Conservation (phyloP, 805 yeast species). For the Lipomyces spencermartinsiae region DNA sequence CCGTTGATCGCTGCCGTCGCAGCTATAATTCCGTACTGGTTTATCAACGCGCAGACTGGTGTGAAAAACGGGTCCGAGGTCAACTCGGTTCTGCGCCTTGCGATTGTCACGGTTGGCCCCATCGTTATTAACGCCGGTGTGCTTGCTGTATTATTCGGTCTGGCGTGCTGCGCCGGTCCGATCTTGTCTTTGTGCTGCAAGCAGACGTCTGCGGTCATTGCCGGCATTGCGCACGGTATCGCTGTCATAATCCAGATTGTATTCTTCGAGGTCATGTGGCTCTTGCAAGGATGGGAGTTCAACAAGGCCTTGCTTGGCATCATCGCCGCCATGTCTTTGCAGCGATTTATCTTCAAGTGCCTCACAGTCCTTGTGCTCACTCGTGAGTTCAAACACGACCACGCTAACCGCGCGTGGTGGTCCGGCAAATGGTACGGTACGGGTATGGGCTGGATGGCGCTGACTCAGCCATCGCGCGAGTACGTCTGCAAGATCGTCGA, state of each 20-base stretch:
- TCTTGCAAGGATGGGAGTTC: conserved; percentile 89
- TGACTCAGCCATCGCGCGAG: conserved; percentile 96
- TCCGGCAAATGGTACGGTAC: conserved; percentile 99
- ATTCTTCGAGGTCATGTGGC: conserved; percentile 97
- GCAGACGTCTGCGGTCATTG: conserved; percentile 94
- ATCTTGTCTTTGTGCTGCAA: conserved; percentile 92
- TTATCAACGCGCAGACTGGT: conserved; percentile 87
- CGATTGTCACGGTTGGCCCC: conserved; percentile 77
- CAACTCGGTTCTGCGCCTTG: conserved; percentile 67
- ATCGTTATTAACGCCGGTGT: conserved; percentile 89
- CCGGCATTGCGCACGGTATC: conserved; percentile 94
- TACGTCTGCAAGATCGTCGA: conserved; percentile 92
- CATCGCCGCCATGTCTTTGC: conserved; percentile 80
- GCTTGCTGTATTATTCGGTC: conserved; percentile 71
- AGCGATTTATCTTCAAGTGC: conserved; percentile 84
- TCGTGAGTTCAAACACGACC: conserved; percentile 95
- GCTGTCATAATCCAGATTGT: conserved; percentile 87
- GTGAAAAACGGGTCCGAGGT: conserved; percentile 56
- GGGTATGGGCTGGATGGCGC: conserved; percentile 90
- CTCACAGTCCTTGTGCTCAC: conserved; percentile 80
- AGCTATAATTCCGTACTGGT: conserved; percentile 74
- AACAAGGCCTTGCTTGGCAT: conserved; percentile 86
- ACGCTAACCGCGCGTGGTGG: conserved; percentile 98
- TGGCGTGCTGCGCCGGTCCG: conserved; percentile 98
- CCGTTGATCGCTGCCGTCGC: conserved; percentile 74